phyloP scores from a whole-genome alignment of 176 grass and related monocot species.

The Urochloa ruziziensis region DNA sequence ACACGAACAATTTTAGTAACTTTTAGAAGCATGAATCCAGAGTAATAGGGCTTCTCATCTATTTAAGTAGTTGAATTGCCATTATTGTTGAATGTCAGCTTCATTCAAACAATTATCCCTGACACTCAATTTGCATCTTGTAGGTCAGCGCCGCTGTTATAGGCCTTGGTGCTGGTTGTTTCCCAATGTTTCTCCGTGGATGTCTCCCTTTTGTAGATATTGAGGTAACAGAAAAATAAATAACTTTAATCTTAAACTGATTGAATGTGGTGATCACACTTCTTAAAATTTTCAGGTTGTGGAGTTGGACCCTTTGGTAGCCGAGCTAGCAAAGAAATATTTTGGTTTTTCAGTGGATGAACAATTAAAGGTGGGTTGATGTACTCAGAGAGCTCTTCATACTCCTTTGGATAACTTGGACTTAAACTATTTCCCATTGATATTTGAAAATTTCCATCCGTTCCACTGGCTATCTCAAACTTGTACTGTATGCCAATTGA shows the following conservation, averaged over 20 bases:
- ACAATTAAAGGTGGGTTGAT: slow-evolving; percentile 61
- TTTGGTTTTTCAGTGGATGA: slow-evolving; percentile 73
- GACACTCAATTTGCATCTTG: slow-evolving; percentile 26
- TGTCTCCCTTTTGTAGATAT: slow-evolving; percentile 85
- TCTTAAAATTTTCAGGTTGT: slow-evolving; percentile 57
- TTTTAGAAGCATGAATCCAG: not conserved
- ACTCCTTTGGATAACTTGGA: not conserved
- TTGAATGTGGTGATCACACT: slow-evolving; percentile 23
- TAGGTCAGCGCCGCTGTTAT: slow-evolving; percentile 69
- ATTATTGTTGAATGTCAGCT: slow-evolving; percentile 10
- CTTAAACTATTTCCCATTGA: not conserved
- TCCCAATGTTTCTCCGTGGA: slow-evolving; percentile 96
- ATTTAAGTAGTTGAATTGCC: not conserved
- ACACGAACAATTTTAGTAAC: not conserved
- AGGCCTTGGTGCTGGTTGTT: slow-evolving; percentile 89
- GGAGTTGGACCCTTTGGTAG: slow-evolving; percentile 85
- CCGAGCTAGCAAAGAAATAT: slow-evolving; percentile 71
- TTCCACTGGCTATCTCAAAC: not conserved
- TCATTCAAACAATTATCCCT: no score
- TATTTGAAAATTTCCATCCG: not conserved
- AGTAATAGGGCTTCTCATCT: not conserved
- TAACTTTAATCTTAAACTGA: not conserved
- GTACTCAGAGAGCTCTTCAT: not conserved
- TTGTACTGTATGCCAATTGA: not conserved
- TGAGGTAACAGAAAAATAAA: slow-evolving; percentile 47